Evolutionary conservation across 139 green algal species (phyloP), one percentile per base, ranked within the genome.

Genomic region (Tetradesmus obliquus): DNA sequence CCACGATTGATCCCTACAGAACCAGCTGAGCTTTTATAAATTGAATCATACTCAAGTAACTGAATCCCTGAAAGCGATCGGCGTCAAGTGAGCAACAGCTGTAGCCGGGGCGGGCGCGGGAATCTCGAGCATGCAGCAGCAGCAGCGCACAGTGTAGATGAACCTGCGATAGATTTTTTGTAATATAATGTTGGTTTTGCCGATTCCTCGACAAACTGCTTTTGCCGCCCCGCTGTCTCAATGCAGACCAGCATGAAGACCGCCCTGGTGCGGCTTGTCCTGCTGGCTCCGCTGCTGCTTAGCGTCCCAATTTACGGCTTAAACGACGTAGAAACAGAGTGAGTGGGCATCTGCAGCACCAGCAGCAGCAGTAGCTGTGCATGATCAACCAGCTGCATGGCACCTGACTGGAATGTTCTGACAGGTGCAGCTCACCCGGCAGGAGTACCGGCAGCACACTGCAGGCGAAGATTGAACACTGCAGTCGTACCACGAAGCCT

Each of bases 81-180:
- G 66, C n/a, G 66, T 76, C 66, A 24, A 76, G 66, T 76, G 66
- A 76, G 66, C 66, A 76, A 76, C 66, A 76, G 66, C n/a, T 76
- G 66, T 24, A 76, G 66, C 66, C 66, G 66, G n/a, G 66, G 66
- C 66, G 66, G 66, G 66, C 15, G 66, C 66, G 66, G 66, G 66
- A 76, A 76, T 19, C 17, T 24, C n/a, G 66, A 24, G 3, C 2
- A 76, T 76, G 66, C 66, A 76, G 66, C 66, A 24, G 15, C 66
- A 76, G 15, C 66, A 45, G 32, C 32, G 32, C 32, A 45, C 32
- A 45, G 32, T 45, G 32, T 45, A 45, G 32, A 45, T 45, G 32
- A 45, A 45, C 32, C 32, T 45, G 32, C 0, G 32, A 45, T 45
- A 45, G 17, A 24, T 76, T 76, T 10, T 2, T 24, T 24, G 2